These are phyloP conservation scores for Omphalea diandra DNA, from an alignment of 441 rosid species.

Conservation along the genomic window DNA sequence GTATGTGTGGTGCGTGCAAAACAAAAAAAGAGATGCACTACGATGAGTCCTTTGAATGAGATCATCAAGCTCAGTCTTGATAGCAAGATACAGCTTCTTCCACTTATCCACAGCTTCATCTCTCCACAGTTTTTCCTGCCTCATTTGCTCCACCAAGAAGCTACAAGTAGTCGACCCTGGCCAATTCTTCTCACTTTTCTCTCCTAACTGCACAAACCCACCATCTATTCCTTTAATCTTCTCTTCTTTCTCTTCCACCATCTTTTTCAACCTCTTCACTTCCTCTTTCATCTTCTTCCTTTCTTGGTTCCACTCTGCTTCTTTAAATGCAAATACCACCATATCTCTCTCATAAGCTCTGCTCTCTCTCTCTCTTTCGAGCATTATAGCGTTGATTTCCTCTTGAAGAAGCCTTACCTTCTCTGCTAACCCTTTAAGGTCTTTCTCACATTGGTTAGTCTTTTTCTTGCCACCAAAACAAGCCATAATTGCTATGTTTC, in stretches of 20 bases:
- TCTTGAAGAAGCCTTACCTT: slow-evolving; percentile 44
- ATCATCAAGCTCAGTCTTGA: slow-evolving; percentile 80
- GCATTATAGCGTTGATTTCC: slow-evolving; percentile 43
- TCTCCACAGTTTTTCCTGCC: slow-evolving; percentile 59
- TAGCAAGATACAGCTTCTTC: slow-evolving; percentile 80
- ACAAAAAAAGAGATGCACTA: slow-evolving; percentile 21
- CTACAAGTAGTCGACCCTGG: slow-evolving; percentile 20
- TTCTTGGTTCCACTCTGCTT: slow-evolving; percentile 73
- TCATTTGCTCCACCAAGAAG: slow-evolving; percentile 53
- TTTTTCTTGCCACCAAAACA: slow-evolving; percentile 44
- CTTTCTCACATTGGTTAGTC: slow-evolving; percentile 22
- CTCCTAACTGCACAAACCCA: neutral
- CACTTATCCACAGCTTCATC: slow-evolving; percentile 80
- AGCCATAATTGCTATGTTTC: slow-evolving; percentile 33
- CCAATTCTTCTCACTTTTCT: slow-evolving; percentile 25
- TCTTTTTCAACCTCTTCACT: slow-evolving; percentile 49
- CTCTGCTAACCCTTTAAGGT: slow-evolving; percentile 30
- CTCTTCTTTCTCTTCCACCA: slow-evolving; percentile 51
- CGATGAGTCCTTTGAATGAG: slow-evolving; percentile 63
- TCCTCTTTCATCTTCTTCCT: slow-evolving; percentile 66
- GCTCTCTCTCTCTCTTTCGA: slow-evolving; percentile 47
- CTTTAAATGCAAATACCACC: slow-evolving; percentile 46
- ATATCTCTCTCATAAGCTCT: slow-evolving; percentile 45
- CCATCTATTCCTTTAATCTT: slow-evolving; percentile 29
- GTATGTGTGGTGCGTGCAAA: neutral